Percentiles rank a stretch among this genome's conserved stretches.
These are phyloP conservation scores for Pseudocercospora cruenta DNA, from an alignment of 2,329 filamentous ascomycete genomes.

Conservation along the genomic window DNA sequence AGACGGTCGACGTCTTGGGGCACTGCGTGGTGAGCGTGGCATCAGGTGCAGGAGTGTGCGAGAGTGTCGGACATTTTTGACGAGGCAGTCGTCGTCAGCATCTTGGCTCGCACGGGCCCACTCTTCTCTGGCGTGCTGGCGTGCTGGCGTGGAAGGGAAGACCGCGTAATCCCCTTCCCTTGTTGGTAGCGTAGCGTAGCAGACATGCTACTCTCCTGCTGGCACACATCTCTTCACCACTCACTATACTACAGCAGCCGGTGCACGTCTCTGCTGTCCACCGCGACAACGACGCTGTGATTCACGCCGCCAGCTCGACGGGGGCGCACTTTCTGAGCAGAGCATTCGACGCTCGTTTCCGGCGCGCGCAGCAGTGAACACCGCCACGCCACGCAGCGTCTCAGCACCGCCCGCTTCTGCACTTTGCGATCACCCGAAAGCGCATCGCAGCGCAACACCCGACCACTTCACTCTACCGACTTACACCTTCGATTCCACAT, in stretches of 20 bases:
- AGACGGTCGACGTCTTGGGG: background rate
- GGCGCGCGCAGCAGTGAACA: background rate
- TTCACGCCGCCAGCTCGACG: background rate
- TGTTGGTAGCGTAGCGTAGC: background rate
- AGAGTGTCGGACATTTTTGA: background rate
- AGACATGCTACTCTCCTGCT: background rate
- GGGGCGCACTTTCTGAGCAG: background rate
- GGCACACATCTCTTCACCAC: background rate
- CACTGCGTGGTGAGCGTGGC: background rate
- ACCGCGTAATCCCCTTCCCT: conserved; percentile 5
- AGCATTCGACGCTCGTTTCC: background rate
- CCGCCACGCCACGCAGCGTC: background rate
- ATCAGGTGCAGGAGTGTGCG: background rate
- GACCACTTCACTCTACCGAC: background rate
- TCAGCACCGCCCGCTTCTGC: background rate
- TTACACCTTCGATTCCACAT: background rate
- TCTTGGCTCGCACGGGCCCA: background rate
- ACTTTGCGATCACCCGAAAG: background rate
- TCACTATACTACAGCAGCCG: background rate
- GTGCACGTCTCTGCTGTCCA: background rate
- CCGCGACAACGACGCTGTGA: background rate
- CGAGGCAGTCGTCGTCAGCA: background rate
- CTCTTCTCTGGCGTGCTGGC: background rate
- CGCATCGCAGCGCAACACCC: background rate
- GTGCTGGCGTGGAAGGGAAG: background rate